Evolutionary conservation across 352 stramenopile species (phyloP).

Genomic region (Thraustotheca clavata): DNA sequence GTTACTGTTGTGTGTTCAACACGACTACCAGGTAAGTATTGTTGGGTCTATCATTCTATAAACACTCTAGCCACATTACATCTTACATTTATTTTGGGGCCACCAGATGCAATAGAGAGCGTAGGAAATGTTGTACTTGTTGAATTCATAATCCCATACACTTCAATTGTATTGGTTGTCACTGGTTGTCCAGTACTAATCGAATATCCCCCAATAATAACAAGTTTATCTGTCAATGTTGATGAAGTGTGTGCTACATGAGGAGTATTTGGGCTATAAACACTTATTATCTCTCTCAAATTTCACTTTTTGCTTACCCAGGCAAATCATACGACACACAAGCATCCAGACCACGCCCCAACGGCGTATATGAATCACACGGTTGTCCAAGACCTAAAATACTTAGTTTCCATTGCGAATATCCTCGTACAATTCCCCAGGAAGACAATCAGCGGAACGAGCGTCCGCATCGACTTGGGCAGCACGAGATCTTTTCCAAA

Average conservation of each 20-base stretch:
- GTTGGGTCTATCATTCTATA: slow-evolving; percentile 1
- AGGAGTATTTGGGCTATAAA: slow-evolving; percentile 8
- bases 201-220: slow-evolving; percentile 15
- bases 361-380: background rate
- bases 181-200: slow-evolving; percentile 19
- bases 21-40: background rate
- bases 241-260: slow-evolving; percentile 17
- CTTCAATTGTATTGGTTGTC: slow-evolving; percentile 10
- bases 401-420: no score
- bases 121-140: background rate
- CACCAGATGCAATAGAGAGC: background rate
- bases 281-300: background rate
- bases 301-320: background rate
- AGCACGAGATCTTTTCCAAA: no score
- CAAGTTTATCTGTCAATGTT: background rate
- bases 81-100: background rate
- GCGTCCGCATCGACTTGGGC: no score
- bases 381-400: background rate
- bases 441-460: no score
- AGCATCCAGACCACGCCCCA: background rate
- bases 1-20: slow-evolving; percentile 11
- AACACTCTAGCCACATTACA: background rate
- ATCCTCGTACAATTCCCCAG: no score
- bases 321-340: slow-evolving; percentile 4
- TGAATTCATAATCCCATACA: background rate